Evolutionary conservation across 257 asterid species (phyloP).

Genomic region (Capsicum rhomboideum): DNA sequence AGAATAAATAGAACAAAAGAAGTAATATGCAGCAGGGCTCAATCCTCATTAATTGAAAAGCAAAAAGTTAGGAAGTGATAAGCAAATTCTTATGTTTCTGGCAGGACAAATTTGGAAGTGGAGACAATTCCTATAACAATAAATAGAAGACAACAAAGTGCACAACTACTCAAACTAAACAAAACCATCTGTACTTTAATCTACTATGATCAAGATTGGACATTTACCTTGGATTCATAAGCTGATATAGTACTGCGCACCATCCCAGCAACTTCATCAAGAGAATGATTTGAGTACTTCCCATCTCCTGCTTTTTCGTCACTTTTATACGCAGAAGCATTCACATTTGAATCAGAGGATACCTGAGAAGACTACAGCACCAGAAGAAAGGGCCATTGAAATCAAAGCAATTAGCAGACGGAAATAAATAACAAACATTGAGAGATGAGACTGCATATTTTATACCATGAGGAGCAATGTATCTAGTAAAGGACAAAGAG

Average conservation of each 20-base stretch:
- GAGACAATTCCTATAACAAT: not conserved
- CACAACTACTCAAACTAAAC: not conserved
- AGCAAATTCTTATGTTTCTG: not conserved
- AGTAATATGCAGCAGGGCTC: not conserved
- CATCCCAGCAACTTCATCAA: conserved; percentile 90
- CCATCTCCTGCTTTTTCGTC: conserved; percentile 64
- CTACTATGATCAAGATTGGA: not conserved
- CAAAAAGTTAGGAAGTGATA: not conserved
- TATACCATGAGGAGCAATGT: not conserved
- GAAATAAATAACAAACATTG: not conserved
- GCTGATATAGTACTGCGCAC: conserved; percentile 69
- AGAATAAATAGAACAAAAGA: not conserved
- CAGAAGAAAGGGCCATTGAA: not conserved
- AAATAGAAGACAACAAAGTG: not conserved
- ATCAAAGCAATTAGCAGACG: not conserved
- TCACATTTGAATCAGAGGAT: conserved; percentile 62
- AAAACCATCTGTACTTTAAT: not conserved
- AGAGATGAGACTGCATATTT: not conserved
- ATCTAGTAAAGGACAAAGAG: not conserved
- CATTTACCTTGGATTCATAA: conserved; percentile 81
- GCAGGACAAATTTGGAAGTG: not conserved
- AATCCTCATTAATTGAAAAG: not conserved
- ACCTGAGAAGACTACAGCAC: conserved; percentile 69
- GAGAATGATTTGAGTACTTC: conserved; percentile 46
- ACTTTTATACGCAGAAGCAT: conserved; percentile 33